Conservation (phyloP, 148 eudicot genomes). For the Chenopodium formosanum region DNA sequence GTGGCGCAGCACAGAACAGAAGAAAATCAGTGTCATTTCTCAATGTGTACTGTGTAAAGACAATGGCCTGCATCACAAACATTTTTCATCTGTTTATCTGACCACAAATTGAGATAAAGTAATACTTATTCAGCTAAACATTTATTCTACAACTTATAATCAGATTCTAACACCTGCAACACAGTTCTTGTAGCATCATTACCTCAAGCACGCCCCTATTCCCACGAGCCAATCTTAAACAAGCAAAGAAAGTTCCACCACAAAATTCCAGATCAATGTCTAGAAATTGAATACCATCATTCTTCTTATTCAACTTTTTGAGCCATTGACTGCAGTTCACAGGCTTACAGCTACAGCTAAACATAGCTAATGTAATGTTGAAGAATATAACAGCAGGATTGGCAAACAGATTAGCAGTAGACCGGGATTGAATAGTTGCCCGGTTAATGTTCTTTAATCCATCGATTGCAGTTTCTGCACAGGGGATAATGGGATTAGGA, state of each 20-base stretch:
- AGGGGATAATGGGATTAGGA: constrained; percentile 21
- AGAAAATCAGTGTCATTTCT: constrained; percentile 59
- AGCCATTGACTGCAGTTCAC: constrained; percentile 84
- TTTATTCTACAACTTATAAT: background rate
- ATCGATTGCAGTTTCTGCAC: constrained; percentile 50
- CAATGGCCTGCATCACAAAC: constrained; percentile 57
- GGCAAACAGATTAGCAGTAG: constrained; percentile 68
- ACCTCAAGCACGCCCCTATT: constrained; percentile 84
- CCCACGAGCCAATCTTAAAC: constrained; percentile 72
- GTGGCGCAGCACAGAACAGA: constrained; percentile 57
- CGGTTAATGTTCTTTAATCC: constrained; percentile 43
- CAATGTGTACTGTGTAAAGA: constrained; percentile 75
- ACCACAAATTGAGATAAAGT: background rate
- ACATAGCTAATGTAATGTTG: constrained; percentile 60
- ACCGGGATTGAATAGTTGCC: constrained; percentile 66
- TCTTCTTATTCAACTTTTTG: constrained; percentile 78
- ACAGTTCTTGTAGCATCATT: constrained; percentile 23
- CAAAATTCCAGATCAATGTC: constrained; percentile 80
- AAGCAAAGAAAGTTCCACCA: constrained; percentile 77
- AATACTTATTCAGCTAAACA: background rate
- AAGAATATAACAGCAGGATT: constrained; percentile 73
- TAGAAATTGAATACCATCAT: constrained; percentile 55
- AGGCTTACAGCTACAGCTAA: constrained; percentile 77
- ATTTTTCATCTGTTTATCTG: constrained; percentile 15
- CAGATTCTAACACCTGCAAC: constrained; percentile 13